phyloP scores from a whole-genome alignment of 2,329 filamentous ascomycete genomes.

The Diaporthe capsici region DNA sequence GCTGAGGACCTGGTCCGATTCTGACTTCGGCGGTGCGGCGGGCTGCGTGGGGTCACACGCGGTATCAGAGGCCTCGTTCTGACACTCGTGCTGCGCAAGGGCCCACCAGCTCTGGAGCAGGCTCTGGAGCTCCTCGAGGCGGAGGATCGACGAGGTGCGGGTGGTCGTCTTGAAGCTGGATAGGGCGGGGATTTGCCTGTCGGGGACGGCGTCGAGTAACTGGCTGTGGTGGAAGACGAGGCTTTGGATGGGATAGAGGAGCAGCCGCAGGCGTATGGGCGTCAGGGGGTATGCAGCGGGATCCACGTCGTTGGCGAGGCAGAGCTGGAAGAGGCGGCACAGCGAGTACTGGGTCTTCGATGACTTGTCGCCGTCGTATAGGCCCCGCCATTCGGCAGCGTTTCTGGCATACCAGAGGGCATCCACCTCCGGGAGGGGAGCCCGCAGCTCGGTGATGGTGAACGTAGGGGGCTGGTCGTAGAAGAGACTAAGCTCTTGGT shows the following conservation, averaged over 20 bases:
- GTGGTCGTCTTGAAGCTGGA: background rate
- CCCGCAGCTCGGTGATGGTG: constrained; percentile 1
- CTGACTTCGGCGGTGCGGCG: background rate
- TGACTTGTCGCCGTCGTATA: background rate
- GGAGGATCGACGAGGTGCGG: background rate
- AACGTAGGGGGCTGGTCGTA: background rate
- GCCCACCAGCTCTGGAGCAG: background rate
- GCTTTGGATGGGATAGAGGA: background rate
- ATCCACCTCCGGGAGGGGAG: background rate
- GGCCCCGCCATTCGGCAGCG: background rate
- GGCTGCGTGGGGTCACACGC: background rate
- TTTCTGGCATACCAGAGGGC: background rate
- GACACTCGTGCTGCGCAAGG: background rate
- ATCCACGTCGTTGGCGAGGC: background rate
- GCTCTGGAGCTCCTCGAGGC: constrained; percentile 8
- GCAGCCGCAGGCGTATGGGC: background rate
- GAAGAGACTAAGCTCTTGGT: constrained; percentile 10
- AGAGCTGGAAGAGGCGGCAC: background rate
- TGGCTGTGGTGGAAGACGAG: background rate
- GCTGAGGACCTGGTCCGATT: background rate
- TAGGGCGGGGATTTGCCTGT: background rate
- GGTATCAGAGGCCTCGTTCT: background rate
- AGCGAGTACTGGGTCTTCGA: background rate
- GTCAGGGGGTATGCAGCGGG: background rate
- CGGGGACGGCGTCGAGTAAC: background rate